Evolutionary conservation across 2,329 filamentous ascomycete genomes (phyloP).

Genomic region (Colletotrichum gloeosporioides): DNA sequence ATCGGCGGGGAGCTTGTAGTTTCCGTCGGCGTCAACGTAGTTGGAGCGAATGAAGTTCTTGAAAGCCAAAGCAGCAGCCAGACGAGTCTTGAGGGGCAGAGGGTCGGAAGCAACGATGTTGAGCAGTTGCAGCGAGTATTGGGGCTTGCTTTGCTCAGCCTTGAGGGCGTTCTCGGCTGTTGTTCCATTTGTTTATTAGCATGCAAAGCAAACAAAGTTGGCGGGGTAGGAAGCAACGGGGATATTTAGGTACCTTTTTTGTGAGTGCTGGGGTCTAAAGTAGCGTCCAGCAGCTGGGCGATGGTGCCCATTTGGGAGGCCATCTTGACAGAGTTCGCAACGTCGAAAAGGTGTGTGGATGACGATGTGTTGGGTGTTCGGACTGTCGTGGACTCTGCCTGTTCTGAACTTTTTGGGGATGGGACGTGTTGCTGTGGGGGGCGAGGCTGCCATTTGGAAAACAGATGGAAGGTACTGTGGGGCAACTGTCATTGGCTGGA

Average conservation of each 20-base stretch:
- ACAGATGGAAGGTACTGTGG: conserved; percentile 15
- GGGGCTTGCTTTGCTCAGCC: conserved; percentile 79
- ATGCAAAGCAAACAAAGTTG: conserved; percentile 28
- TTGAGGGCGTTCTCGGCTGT: conserved; percentile 83
- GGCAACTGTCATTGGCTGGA: conserved; percentile 10
- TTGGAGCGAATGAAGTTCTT: conserved; percentile 97
- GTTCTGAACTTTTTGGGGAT: conserved; percentile 17
- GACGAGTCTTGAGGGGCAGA: conserved; percentile 77
- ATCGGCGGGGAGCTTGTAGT: conserved; percentile 82
- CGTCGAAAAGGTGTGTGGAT: not conserved
- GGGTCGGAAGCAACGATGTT: conserved; percentile 84
- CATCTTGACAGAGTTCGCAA: conserved; percentile 47
- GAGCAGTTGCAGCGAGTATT: conserved; percentile 87
- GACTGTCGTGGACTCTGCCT: conserved; percentile 5
- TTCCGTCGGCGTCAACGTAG: conserved; percentile 94
- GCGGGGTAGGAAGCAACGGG: conserved; percentile 30
- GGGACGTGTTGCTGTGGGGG: conserved; percentile 18
- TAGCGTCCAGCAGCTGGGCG: conserved; percentile 87
- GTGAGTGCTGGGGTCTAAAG: conserved; percentile 84
- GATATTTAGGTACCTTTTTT: conserved; percentile 73
- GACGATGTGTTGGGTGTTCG: not conserved
- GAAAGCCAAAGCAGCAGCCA: conserved; percentile 91
- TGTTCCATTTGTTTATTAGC: conserved; percentile 39
- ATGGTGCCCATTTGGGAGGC: conserved; percentile 64
- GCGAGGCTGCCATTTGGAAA: conserved; percentile 11